These are phyloP conservation scores for Arthrobotrys iridis DNA, from an alignment of 2,329 filamentous ascomycete genomes.

Conservation along the genomic window DNA sequence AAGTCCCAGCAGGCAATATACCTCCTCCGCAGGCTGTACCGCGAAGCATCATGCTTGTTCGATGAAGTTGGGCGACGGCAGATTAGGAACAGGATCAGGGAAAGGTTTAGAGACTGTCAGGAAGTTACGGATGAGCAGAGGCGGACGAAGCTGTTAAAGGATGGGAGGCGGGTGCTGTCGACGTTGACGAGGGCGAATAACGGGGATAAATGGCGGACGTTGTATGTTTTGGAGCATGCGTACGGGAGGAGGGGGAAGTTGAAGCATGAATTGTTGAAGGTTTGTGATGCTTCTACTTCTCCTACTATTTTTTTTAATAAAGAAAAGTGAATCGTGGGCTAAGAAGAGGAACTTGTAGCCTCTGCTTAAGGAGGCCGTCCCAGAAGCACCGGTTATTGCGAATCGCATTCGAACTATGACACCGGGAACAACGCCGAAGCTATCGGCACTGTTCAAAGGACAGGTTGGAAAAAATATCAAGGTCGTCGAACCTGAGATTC, in stretches of 20 bases:
- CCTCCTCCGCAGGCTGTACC: constrained; percentile 45
- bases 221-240: constrained; percentile 55
- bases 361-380: constrained; percentile 41
- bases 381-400: constrained; percentile 54
- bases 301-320: neutral
- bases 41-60: constrained; percentile 57
- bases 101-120: constrained; percentile 53
- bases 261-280: constrained; percentile 56
- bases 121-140: constrained; percentile 18
- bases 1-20: constrained; percentile 37
- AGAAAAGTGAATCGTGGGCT: neutral
- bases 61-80: constrained; percentile 56
- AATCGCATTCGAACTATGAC: constrained; percentile 41
- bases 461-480: constrained; percentile 53
- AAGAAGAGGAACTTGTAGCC: neutral
- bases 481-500: constrained; percentile 53
- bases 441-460: constrained; percentile 53
- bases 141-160: constrained; percentile 52
- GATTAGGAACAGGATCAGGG: constrained; percentile 52
- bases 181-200: constrained; percentile 56
- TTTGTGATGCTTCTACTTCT: constrained; percentile 19
- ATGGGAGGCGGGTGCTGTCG: constrained; percentile 55
- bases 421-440: constrained; percentile 47
- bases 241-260: constrained; percentile 56
- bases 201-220: constrained; percentile 55